Percentiles rank a stretch among this genome's conserved stretches.
phyloP scores from a whole-genome alignment of 306 rosid genomes.

The Heteromeles arbutifolia region DNA sequence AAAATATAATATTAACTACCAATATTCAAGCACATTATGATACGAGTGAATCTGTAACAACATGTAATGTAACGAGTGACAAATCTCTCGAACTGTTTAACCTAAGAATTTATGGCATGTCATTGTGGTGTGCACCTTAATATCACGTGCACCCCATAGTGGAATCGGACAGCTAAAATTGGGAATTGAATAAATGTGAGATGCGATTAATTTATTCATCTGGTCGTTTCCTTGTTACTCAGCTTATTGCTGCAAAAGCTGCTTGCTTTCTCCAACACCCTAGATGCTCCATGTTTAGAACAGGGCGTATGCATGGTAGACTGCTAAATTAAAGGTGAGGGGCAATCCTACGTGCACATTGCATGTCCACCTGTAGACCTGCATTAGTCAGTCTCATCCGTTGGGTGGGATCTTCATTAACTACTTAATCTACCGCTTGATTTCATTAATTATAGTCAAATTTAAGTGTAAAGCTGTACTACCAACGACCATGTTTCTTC shows the following conservation, averaged over 20 bases:
- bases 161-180: not conserved
- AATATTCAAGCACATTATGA: too few species aligned
- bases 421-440: not conserved
- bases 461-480: too few species aligned
- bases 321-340: not conserved
- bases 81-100: too few species aligned
- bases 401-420: not conserved
- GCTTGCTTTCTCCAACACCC: not conserved
- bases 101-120: not conserved
- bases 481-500: too few species aligned
- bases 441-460: not conserved
- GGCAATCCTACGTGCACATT: not conserved
- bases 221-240: not conserved
- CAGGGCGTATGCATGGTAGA: not conserved
- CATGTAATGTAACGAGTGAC: too few species aligned
- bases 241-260: too few species aligned
- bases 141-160: conserved; percentile 13
- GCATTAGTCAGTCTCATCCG: not conserved
- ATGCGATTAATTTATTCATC: not conserved
- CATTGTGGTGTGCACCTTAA: not conserved
- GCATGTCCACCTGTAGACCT: not conserved
- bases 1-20: too few species aligned
- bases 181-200: not conserved
- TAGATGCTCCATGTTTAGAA: not conserved
- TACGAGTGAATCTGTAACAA: too few species aligned